Evolutionary conservation across 345 rosid species (phyloP).

Genomic region (Lepidium africanum): DNA sequence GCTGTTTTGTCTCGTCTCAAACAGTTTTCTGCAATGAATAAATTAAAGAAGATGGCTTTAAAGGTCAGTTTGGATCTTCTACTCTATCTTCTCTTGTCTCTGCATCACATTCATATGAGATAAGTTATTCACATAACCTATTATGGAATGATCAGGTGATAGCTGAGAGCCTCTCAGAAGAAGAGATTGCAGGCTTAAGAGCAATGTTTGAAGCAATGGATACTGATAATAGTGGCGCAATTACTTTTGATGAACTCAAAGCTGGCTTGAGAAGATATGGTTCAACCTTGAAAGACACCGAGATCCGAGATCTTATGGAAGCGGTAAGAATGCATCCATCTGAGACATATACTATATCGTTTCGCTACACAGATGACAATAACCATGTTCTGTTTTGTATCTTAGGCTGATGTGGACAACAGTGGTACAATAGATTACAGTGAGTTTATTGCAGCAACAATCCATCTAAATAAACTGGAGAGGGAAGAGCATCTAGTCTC

Average conservation of each 20-base stretch:
- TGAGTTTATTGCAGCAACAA: conserved; percentile 95
- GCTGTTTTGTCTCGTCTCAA: conserved; percentile 98
- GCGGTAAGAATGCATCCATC: conserved; percentile 47
- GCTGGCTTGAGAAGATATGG: conserved; percentile 96
- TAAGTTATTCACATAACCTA: neutral
- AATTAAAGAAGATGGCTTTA: conserved; percentile 96
- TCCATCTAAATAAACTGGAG: conserved; percentile 92
- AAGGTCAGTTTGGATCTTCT: conserved; percentile 33
- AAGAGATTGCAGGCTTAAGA: conserved; percentile 94
- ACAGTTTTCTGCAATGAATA: conserved; percentile 97
- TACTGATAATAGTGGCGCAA: conserved; percentile 95
- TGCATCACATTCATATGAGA: neutral
- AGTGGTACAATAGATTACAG: conserved; percentile 97
- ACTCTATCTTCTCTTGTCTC: neutral
- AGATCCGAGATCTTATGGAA: conserved; percentile 96
- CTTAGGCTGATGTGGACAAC: conserved; percentile 96
- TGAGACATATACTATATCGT: neutral
- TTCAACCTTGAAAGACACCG: conserved; percentile 86
- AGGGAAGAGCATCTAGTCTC: conserved; percentile 99
- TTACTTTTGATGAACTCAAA: conserved; percentile 96
- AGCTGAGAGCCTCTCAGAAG: conserved; percentile 98
- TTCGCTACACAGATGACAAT: neutral
- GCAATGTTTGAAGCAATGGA: conserved; percentile 96
- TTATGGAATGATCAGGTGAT: conserved; percentile 57
- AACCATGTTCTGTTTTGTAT: neutral